A percentile compares a stretch with the other conserved stretches of the same genome.
Evolutionary conservation across 306 rosid genomes (phyloP).

Genomic region (Glycine latifolia): DNA sequence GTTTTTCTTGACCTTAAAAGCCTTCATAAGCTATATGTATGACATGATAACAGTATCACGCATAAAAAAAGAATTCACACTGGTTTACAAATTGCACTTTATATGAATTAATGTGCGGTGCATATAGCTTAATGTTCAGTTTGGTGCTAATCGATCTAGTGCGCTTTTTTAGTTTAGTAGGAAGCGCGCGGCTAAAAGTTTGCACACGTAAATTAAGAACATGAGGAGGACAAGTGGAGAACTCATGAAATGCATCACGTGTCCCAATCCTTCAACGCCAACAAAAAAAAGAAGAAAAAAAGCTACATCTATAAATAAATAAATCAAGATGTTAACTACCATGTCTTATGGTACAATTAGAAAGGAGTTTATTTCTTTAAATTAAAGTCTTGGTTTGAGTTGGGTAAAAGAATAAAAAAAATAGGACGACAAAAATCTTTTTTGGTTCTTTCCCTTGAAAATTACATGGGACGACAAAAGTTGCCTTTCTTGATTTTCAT

Average conservation of each 20-base stretch:
- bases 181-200: neutral
- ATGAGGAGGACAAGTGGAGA: neutral
- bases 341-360: neutral
- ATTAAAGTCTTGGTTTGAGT: too few species aligned
- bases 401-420: too few species aligned
- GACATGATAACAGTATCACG: neutral
- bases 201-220: constrained; percentile 31
- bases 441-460: too few species aligned
- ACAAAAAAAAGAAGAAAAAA: neutral
- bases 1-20: too few species aligned
- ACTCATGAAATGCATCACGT: constrained; percentile 2
- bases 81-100: constrained; percentile 39
- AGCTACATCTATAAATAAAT: neutral
- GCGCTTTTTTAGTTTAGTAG: constrained; percentile 11
- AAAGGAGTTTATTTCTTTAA: too few species aligned
- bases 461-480: too few species aligned
- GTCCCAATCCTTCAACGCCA: constrained; percentile 40
- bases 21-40: neutral
- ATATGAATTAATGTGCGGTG: constrained; percentile 24
- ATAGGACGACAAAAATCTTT: too few species aligned
- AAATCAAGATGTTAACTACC: neutral
- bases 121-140: neutral
- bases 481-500: too few species aligned
- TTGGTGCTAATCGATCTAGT: constrained; percentile 25
- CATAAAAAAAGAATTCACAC: neutral